Evolutionary conservation across 140 eudicot genomes (phyloP), one percentile per base, ranked within the genome.

Genomic region (Erigeron philadelphicus): DNA sequence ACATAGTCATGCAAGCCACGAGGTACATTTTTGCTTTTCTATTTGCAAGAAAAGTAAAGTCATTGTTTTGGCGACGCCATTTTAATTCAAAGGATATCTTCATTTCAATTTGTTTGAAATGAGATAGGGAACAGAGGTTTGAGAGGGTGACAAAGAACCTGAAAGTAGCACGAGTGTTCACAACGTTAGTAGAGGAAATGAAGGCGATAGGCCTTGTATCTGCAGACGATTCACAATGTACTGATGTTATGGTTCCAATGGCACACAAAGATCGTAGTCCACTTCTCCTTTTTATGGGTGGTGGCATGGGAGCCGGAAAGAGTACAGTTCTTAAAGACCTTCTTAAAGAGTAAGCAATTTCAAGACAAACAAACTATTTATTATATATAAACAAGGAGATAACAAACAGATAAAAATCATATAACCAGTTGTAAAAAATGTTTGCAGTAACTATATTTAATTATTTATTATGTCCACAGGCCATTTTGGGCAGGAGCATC

Each of bases 221-320:
- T 57, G 31, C 60, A 17, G 78, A 73, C 31, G 82, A 78, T 21
- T 68, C 75, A 1, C 72, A 73, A 53, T 78, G 82, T 67, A 73
- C 75, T 2, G 75, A 78, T n/a, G 82, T 78, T 43, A 78, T 78
- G 82, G 82, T 67, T 19, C 82, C 82, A 2, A 78, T 78, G 82
- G 82, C 75, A 19, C 94, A 87, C 76, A 83, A 85, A 72, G 99
- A 94, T 46, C 86, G 99, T 76, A 94, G 99, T 40, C 99, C 99
- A 1, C 88, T 94, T 48, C 97, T 94, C 54, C 95, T 94, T 72
- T 77, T 93, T 73, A 94, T 94, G 99, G 99, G 99, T 9, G 99
- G 99, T 13, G 99, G 99, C 6, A 94, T 94, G 97, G 99, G 99
- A 68, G 99, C 99, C 7, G 99, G 99, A 47, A 94, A 94, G 77